Evolutionary conservation across 2,329 filamentous ascomycete species (phyloP).

Genomic region (Chaetomiaceae sp.): DNA sequence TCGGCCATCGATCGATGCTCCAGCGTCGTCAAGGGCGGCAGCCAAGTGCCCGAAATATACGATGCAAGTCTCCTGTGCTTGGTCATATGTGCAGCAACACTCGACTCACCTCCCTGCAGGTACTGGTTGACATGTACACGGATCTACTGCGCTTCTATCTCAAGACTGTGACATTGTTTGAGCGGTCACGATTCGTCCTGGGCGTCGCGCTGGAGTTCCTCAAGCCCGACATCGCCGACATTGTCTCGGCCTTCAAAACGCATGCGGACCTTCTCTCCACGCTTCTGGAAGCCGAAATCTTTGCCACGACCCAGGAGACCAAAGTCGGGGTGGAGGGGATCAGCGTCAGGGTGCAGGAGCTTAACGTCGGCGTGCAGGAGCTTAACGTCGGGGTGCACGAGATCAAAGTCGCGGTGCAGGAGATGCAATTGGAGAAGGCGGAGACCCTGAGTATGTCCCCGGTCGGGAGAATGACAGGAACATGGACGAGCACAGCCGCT

Average conservation of each 20-base stretch:
- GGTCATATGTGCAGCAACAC: no score
- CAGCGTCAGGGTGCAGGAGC: no score
- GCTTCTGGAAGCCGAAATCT: background rate
- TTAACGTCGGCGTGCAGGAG: no score
- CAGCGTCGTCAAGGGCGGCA: background rate
- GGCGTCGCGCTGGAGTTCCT: background rate
- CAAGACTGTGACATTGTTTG: background rate
- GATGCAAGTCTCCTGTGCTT: background rate
- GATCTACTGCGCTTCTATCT: conserved; percentile 1
- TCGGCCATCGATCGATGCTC: conserved; percentile 1
- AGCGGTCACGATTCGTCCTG: background rate
- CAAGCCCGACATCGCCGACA: background rate
- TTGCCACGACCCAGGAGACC: background rate
- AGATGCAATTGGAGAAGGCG: no score
- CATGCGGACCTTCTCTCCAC: background rate
- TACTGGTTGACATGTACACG: background rate
- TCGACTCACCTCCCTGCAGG: background rate
- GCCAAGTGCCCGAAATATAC: background rate
- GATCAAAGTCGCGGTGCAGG: no score
- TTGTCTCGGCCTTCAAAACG: background rate
- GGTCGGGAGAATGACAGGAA: no score
- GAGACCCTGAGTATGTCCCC: background rate
- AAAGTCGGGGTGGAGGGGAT: no score
- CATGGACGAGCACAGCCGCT: background rate
- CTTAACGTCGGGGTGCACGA: no score